These are phyloP conservation scores for Teunomyces tritomae DNA, from an alignment of 805 yeast genomes.

Conservation along the genomic window DNA sequence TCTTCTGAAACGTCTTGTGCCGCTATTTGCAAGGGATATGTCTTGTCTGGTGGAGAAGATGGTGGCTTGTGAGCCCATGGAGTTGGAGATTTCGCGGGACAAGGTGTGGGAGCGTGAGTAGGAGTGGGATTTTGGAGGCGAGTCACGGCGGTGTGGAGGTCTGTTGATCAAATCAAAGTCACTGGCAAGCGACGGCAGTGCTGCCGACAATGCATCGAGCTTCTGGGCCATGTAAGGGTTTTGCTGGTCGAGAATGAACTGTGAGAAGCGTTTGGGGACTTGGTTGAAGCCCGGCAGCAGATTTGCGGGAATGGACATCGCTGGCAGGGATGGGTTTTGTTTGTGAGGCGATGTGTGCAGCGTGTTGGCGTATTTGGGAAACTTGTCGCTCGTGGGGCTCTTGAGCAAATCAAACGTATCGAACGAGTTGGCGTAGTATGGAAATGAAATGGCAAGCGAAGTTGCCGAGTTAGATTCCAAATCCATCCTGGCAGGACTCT, in stretches of 20 bases:
- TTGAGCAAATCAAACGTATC: conserved; percentile 25
- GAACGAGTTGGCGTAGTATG: conserved; percentile 21
- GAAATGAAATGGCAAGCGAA: conserved; percentile 28
- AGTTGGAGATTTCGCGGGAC: conserved; percentile 30
- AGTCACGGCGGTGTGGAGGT: conserved; percentile 1
- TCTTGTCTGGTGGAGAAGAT: conserved; percentile 39
- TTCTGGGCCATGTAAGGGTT: conserved; percentile 17
- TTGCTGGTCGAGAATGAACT: conserved; percentile 37
- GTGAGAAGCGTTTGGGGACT: conserved; percentile 41
- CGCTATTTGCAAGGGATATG: background rate
- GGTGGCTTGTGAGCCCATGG: conserved; percentile 44
- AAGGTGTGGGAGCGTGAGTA: conserved; percentile 1
- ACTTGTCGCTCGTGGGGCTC: conserved; percentile 6
- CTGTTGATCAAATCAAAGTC: conserved; percentile 5
- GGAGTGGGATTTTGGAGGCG: conserved; percentile 3
- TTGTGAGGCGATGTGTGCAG: conserved; percentile 3
- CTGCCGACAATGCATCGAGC: conserved; percentile 19
- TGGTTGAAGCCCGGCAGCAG: conserved; percentile 23
- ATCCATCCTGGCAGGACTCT: conserved; percentile 14
- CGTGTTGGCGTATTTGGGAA: conserved; percentile 27
- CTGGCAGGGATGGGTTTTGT: background rate
- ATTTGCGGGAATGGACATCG: background rate
- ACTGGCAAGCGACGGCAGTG: conserved; percentile 10
- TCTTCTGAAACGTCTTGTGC: background rate
- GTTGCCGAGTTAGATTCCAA: conserved; percentile 24